phyloP scores from a whole-genome alignment of 2,329 filamentous ascomycete genomes.

The Knoxdaviesia proteae region DNA sequence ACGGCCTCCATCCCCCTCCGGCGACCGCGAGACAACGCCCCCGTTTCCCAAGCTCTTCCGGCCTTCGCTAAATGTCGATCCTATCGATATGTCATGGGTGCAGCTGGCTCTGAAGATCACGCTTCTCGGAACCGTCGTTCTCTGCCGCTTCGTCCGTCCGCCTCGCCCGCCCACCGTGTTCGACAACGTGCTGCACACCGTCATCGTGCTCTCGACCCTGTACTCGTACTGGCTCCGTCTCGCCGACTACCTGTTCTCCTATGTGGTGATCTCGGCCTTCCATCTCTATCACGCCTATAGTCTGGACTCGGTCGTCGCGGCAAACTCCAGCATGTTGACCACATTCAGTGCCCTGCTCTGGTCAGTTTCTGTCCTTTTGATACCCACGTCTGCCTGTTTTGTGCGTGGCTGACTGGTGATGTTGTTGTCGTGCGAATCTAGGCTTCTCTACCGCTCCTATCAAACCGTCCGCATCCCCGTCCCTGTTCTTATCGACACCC shows the following conservation, averaged over 20 bases:
- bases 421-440: conserved; percentile 13
- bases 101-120: conserved; percentile 6
- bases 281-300: conserved; percentile 1
- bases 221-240: conserved; percentile 5
- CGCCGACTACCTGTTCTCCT: conserved; percentile 3
- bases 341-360: conserved; percentile 4
- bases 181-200: conserved; percentile 6
- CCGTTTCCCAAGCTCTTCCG: background rate
- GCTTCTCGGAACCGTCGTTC: conserved; percentile 5
- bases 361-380: conserved; percentile 2
- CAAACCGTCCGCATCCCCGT: conserved; percentile 82
- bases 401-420: background rate
- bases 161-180: conserved; percentile 5
- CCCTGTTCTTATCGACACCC: conserved; percentile 70
- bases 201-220: conserved; percentile 5
- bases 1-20: background rate
- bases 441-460: conserved; percentile 70
- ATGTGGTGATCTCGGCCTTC: conserved; percentile 1
- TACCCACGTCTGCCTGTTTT: background rate
- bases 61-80: background rate
- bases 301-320: conserved; percentile 4
- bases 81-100: conserved; percentile 4
- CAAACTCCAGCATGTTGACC: conserved; percentile 6
- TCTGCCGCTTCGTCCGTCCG: conserved; percentile 7
- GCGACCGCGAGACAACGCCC: background rate